Conservation (phyloP, 805 yeast genomes). For the Saccharomyces kudriavzevii region DNA sequence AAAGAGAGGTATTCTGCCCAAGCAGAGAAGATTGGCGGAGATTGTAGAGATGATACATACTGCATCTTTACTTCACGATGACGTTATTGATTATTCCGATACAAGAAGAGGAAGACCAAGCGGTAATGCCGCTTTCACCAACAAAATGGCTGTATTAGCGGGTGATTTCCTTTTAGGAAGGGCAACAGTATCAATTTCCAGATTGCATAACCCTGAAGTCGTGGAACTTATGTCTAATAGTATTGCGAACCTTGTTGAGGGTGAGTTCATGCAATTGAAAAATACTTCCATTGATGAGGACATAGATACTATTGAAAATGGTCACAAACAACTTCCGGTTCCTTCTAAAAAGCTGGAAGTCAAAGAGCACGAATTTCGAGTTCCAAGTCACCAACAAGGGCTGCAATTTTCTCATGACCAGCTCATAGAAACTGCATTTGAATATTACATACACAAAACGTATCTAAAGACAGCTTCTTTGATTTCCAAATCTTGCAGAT, state of each 20-base stretch:
- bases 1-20: conserved; percentile 75
- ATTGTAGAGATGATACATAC: conserved; percentile 98
- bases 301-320: conserved; percentile 27
- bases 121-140: conserved; percentile 89
- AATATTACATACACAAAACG: conserved; percentile 90
- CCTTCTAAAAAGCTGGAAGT: conserved; percentile 56
- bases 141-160: conserved; percentile 94
- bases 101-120: conserved; percentile 83
- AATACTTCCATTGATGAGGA: conserved; percentile 69
- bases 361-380: conserved; percentile 29
- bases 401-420: conserved; percentile 44
- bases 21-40: conserved; percentile 91
- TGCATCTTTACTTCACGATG: conserved; percentile 91
- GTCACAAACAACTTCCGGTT: conserved; percentile 35
- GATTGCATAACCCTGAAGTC: conserved; percentile 93
- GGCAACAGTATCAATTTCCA: conserved; percentile 91
- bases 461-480: conserved; percentile 90
- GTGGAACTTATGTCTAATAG: conserved; percentile 91
- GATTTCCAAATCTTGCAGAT: conserved; percentile 87
- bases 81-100: conserved; percentile 86
- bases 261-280: conserved; percentile 97
- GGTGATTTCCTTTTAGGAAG: conserved; percentile 94
- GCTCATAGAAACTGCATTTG: conserved; percentile 81
- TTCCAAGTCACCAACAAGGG: conserved; percentile 9
- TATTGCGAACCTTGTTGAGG: conserved; percentile 94